phyloP scores from a whole-genome alignment of 2,329 filamentous ascomycete genomes.

The Leptographium procerum region DNA sequence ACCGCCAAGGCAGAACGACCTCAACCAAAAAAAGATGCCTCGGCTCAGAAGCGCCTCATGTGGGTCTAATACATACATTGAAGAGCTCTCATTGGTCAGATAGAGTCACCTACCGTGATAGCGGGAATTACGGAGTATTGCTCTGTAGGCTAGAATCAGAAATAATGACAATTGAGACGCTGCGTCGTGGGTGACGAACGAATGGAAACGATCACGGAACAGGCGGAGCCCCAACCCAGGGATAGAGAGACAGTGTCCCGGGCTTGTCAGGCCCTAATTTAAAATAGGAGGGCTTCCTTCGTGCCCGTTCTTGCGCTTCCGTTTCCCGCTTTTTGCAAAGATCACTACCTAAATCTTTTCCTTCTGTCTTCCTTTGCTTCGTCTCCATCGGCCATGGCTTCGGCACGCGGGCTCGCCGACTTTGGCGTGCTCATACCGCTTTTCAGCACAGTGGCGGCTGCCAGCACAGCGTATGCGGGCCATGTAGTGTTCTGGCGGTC shows the following conservation, averaged over 20 bases:
- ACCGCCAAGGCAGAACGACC: not conserved
- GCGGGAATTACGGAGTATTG: too few relatives aligned
- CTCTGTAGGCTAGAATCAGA: too few relatives aligned
- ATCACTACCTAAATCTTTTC: not conserved
- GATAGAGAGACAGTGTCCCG: not conserved
- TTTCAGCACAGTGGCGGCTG: conserved; percentile 29
- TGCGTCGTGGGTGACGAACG: not conserved
- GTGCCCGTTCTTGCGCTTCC: not conserved
- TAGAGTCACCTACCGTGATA: not conserved
- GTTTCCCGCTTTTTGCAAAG: not conserved
- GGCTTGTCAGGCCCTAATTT: not conserved
- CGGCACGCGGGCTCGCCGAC: not conserved
- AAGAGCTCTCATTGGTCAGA: not conserved
- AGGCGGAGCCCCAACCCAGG: not conserved
- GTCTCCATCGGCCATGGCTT: not conserved
- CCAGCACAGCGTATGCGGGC: conserved; percentile 18
- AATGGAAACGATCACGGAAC: not conserved
- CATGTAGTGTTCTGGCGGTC: conserved; percentile 26
- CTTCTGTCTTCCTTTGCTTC: not conserved
- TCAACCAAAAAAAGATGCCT: conserved; percentile 1
- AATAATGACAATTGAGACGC: not conserved
- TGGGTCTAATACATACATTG: not conserved
- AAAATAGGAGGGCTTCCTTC: not conserved
- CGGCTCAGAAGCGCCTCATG: not conserved
- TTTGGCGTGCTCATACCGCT: conserved; percentile 23